Base-by-base conservation (phyloP, 1,284 basidiomycete genomes). In the Fomitopsis palustris region DNA sequence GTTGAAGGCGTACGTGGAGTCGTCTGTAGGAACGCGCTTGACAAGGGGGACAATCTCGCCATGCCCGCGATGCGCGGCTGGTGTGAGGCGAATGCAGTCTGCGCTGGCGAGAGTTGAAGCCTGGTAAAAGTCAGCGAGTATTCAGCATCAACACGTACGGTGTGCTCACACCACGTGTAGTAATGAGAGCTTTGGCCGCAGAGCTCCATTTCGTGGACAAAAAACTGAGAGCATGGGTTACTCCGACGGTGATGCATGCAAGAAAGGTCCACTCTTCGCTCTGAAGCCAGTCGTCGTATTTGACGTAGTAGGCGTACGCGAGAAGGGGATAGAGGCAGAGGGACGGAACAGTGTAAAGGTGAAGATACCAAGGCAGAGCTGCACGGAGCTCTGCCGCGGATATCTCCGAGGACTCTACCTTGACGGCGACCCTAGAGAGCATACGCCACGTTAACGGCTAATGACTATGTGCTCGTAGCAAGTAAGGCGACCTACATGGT, bases 231-330 rank as follows among this genome's bases (percentile, higher is more conserved):
- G 95, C 95, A 74, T 99, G 97, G 2, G 89, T 86, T 14, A 87
- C 88, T 38, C 93, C 89, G 9, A 99, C 84, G 12, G 86, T 78
- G 19, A 96, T 90, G 65, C 92, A 95, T 54, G 90, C 93, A 52
- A 99, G 82, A 70, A 99, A 99, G 0, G 96, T 96, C 92, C 93
- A 96, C 72, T 96, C 93, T 74, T 97, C 96, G 65, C 93, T 95
- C 71, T 88, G 83, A 58, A 96, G 76, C 88, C 92, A 95, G 69
- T 94, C 82, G 68, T 97, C 93, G 74, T 98, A 98, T 70, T 85
- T 87, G 70, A 93, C 70, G 69, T 89, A 92, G 80, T 97, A 98
- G 25, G 96, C 89, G 74, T 96, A 97, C 47, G 92, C 93, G 54
- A 95, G 85, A 31, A 96, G 72, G 0, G 95, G 95, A 71, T 98